Conservation (phyloP, 148 eudicot genomes). For the Rhododendron henanense region DNA sequence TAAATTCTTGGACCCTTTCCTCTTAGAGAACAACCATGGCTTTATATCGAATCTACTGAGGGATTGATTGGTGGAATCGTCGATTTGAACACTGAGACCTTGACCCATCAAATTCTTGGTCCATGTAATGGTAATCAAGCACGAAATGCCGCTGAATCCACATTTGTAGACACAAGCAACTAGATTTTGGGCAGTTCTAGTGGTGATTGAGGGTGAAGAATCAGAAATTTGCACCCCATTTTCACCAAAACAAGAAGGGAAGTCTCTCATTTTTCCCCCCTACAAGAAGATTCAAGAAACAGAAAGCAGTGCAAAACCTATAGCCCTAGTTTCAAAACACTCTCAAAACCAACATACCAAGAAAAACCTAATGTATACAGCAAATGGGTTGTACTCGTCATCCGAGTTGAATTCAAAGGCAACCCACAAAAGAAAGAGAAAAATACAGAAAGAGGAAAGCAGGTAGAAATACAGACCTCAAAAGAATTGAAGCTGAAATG, state of each 20-base stretch:
- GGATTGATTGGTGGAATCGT: slow-evolving; percentile 9
- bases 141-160: slow-evolving; percentile 9
- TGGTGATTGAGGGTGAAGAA: not conserved
- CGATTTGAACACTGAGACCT: slow-evolving; percentile 21
- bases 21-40: slow-evolving; percentile 29
- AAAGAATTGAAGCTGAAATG: not conserved
- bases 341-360: not conserved
- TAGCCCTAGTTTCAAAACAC: not conserved
- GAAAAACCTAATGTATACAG: not conserved
- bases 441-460: not conserved
- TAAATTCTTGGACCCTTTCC: slow-evolving; percentile 27
- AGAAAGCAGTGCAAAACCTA: no score
- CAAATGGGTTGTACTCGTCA: not conserved
- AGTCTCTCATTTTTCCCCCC: slow-evolving; percentile 3
- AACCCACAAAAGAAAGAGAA: not conserved
- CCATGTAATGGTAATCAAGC: slow-evolving; percentile 36
- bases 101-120: slow-evolving; percentile 36
- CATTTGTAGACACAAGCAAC: slow-evolving; percentile 14
- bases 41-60: slow-evolving; percentile 30
- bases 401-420: not conserved
- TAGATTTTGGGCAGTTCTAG: slow-evolving; percentile 1
- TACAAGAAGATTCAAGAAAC: not conserved
- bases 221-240: slow-evolving; percentile 17
- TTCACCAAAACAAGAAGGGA: slow-evolving; percentile 22
- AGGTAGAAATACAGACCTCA: not conserved